phyloP scores from a whole-genome alignment of 495 filamentous ascomycete genomes.

The Xylaria palmicola region DNA sequence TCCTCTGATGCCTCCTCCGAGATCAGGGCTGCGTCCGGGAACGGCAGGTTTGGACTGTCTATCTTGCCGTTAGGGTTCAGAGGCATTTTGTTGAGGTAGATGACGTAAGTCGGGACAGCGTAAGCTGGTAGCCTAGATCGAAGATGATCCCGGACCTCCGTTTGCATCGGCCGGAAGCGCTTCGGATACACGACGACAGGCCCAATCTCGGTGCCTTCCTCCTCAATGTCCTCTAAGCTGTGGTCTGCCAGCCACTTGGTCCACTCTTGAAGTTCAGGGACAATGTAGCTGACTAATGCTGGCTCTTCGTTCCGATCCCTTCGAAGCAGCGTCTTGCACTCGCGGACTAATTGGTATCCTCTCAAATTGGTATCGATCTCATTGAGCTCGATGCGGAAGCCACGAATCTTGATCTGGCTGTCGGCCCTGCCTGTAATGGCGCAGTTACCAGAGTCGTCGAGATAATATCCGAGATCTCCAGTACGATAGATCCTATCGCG shows the following conservation, averaged over 20 bases:
- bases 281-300: constrained; percentile 85
- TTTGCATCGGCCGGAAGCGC: constrained; percentile 64
- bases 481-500: constrained; percentile 84
- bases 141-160: constrained; percentile 72
- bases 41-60: constrained; percentile 86
- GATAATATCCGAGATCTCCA: constrained; percentile 78
- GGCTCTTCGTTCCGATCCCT: constrained; percentile 90
- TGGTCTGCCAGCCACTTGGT: constrained; percentile 60
- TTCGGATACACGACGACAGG: constrained; percentile 50
- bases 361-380: constrained; percentile 88
- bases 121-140: constrained; percentile 75
- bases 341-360: constrained; percentile 73
- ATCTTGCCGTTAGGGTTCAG: constrained; percentile 95
- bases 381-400: constrained; percentile 91
- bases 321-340: constrained; percentile 83
- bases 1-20: constrained; percentile 61
- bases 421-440: constrained; percentile 79
- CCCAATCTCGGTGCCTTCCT: constrained; percentile 47
- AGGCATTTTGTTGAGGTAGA: constrained; percentile 77
- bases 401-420: constrained; percentile 91
- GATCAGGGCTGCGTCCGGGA: constrained; percentile 68
- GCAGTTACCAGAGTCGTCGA: constrained; percentile 64
- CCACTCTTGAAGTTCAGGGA: constrained; percentile 78
- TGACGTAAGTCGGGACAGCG: constrained; percentile 75
- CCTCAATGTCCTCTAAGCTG: constrained; percentile 49